Conservation (phyloP, 768 basidiomycete genomes). For the Tylopilus balloui region DNA sequence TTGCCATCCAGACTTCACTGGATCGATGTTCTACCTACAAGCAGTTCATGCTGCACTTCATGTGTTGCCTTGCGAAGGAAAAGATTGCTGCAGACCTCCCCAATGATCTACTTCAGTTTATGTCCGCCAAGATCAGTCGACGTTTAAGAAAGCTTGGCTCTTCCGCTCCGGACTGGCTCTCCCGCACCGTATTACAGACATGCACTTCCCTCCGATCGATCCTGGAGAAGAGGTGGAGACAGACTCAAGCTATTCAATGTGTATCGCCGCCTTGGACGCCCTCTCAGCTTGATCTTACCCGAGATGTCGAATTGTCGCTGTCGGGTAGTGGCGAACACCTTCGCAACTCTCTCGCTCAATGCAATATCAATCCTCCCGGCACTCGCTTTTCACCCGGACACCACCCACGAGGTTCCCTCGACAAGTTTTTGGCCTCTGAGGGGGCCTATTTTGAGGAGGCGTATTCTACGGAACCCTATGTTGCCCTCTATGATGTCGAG, state of each 20-base stretch:
- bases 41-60: slow-evolving; percentile 31
- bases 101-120: slow-evolving; percentile 28
- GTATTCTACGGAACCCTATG: slow-evolving; percentile 5
- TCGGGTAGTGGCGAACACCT: slow-evolving; percentile 28
- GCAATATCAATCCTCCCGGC: too few relatives aligned
- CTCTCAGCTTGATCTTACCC: slow-evolving; percentile 21
- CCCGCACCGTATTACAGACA: slow-evolving; percentile 33
- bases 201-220: slow-evolving; percentile 24
- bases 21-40: slow-evolving; percentile 29
- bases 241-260: slow-evolving; percentile 27
- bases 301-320: slow-evolving; percentile 35
- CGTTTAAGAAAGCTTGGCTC: slow-evolving; percentile 25
- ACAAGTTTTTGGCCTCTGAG: slow-evolving; percentile 14
- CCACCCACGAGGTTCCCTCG: slow-evolving; percentile 10
- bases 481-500: slow-evolving; percentile 38
- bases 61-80: slow-evolving; percentile 15
- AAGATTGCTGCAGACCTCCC: slow-evolving; percentile 5
- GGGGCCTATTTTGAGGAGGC: slow-evolving; percentile 14
- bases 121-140: slow-evolving; percentile 27
- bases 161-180: slow-evolving; percentile 32
- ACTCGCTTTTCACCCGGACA: not conserved
- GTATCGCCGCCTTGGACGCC: slow-evolving; percentile 32
- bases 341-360: not conserved
- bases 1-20: slow-evolving; percentile 40
- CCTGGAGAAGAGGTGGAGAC: slow-evolving; percentile 34